phyloP scores from a whole-genome alignment of 805 yeast species.

The Saturnispora dispora region DNA sequence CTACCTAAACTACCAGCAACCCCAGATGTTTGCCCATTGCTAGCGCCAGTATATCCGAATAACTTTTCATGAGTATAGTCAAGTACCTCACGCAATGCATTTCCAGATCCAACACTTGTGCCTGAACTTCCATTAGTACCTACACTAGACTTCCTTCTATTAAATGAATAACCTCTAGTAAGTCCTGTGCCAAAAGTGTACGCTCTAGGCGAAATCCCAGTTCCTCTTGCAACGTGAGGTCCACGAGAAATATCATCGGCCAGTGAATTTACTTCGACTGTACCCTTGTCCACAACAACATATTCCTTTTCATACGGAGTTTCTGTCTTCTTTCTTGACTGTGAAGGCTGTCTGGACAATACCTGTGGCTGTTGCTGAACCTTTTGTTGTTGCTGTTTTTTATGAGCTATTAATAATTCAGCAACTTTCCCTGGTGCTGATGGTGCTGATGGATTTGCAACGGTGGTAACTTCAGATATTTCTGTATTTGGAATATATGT shows the following conservation, averaged over 20 bases:
- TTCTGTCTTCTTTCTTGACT: background rate
- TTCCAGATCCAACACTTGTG: conserved; percentile 56
- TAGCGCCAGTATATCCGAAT: conserved; percentile 42
- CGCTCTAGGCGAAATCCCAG: conserved; percentile 5
- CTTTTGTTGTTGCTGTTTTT: conserved; percentile 1
- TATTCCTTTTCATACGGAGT: conserved; percentile 64
- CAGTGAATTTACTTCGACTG: conserved; percentile 89
- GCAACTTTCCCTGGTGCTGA: conserved; percentile 6
- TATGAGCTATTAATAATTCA: conserved; percentile 9
- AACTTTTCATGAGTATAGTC: conserved; percentile 81
- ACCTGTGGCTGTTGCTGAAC: background rate
- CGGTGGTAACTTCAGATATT: background rate
- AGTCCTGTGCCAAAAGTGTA: background rate
- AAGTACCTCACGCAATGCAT: conserved; percentile 80
- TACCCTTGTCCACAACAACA: conserved; percentile 89
- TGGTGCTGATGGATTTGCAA: background rate
- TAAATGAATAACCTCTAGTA: conserved; percentile 7
- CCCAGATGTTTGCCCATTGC: conserved; percentile 1
- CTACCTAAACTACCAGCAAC: conserved; percentile 10
- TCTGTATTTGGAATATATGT: conserved; percentile 2
- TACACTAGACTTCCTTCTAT: conserved; percentile 49
- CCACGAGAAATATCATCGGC: conserved; percentile 79
- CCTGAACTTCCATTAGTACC: conserved; percentile 36
- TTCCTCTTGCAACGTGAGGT: conserved; percentile 12
- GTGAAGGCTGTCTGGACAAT: background rate